These are phyloP conservation scores for Sicyos edulis DNA, from an alignment of 306 rosid genomes.

Conservation along the genomic window DNA sequence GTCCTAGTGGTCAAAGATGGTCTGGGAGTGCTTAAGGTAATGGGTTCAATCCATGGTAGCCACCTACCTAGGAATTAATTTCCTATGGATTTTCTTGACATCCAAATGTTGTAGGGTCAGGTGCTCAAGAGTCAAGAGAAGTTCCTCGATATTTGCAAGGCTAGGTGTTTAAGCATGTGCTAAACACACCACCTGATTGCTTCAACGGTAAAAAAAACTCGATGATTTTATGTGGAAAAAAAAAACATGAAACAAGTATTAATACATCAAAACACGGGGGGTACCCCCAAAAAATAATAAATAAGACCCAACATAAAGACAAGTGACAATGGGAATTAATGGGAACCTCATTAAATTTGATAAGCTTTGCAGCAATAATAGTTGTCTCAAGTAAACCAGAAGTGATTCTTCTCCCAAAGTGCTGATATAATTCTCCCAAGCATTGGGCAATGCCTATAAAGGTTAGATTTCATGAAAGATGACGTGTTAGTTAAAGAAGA, in stretches of 20 bases:
- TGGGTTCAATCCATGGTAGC: too few relatives aligned
- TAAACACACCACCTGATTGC: not conserved
- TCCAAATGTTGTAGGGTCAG: too few relatives aligned
- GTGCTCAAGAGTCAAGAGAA: too few relatives aligned
- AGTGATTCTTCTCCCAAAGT: constrained; percentile 89
- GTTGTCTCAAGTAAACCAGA: constrained; percentile 90
- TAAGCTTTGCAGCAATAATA: constrained; percentile 64
- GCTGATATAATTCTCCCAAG: constrained; percentile 80
- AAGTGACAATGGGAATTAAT: constrained; percentile 24
- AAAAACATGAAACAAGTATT: not conserved
- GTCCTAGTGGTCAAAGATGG: too few relatives aligned
- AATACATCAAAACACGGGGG: not conserved
- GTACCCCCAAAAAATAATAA: not conserved
- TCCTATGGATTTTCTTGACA: too few relatives aligned
- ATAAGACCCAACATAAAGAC: not conserved
- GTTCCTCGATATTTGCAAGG: too few relatives aligned
- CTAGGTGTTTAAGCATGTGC: too few relatives aligned
- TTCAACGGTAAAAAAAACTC: not conserved
- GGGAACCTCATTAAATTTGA: constrained; percentile 65
- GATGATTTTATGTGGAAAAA: not conserved
- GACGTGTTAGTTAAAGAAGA: not conserved
- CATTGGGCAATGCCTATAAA: constrained; percentile 78
- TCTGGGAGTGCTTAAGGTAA: too few relatives aligned
- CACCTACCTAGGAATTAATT: too few relatives aligned
- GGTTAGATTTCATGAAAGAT: not conserved